Percentiles rank a stretch among this genome's conserved stretches.
These are phyloP conservation scores for Bipolaris victoriae DNA, from an alignment of 2,329 filamentous ascomycete species.

Conservation along the genomic window DNA sequence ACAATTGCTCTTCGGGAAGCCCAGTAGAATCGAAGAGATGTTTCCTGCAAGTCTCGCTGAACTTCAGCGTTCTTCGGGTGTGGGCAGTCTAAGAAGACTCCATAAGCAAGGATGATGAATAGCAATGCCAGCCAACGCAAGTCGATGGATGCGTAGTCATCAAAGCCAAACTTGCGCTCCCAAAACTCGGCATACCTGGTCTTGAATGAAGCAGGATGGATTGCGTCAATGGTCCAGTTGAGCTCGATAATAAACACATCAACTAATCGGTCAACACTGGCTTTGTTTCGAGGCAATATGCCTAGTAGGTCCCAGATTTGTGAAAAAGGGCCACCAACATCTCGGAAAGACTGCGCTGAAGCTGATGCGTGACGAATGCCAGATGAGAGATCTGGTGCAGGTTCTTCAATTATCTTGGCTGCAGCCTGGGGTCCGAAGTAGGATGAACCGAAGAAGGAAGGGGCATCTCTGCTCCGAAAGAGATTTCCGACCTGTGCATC, in stretches of 20 bases:
- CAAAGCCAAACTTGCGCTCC: constrained; percentile 49
- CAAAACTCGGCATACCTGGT: constrained; percentile 50
- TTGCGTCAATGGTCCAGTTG: constrained; percentile 48
- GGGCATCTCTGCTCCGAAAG: constrained; percentile 26
- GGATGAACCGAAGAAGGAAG: constrained; percentile 28
- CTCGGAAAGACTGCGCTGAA: constrained; percentile 35
- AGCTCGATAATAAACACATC: constrained; percentile 47
- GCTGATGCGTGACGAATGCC: constrained; percentile 25
- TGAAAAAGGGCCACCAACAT: constrained; percentile 40
- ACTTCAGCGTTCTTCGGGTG: constrained; percentile 40
- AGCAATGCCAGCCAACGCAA: constrained; percentile 52
- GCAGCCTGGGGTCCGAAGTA: constrained; percentile 30
- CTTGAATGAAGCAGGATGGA: constrained; percentile 46
- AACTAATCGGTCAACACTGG: constrained; percentile 47
- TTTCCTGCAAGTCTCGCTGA: constrained; percentile 48
- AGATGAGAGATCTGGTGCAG: constrained; percentile 24
- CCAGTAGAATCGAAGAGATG: constrained; percentile 53
- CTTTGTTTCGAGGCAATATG: constrained; percentile 47
- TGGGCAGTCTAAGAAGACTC: constrained; percentile 48
- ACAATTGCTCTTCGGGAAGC: constrained; percentile 50
- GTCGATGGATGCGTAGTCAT: constrained; percentile 51
- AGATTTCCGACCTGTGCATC: constrained; percentile 25
- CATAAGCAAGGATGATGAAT: constrained; percentile 52
- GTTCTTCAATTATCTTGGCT: constrained; percentile 27
- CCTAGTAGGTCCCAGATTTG: constrained; percentile 54